Evolutionary conservation across 106 monocot species (phyloP).

Genomic region (Phalaenopsis equestris): DNA sequence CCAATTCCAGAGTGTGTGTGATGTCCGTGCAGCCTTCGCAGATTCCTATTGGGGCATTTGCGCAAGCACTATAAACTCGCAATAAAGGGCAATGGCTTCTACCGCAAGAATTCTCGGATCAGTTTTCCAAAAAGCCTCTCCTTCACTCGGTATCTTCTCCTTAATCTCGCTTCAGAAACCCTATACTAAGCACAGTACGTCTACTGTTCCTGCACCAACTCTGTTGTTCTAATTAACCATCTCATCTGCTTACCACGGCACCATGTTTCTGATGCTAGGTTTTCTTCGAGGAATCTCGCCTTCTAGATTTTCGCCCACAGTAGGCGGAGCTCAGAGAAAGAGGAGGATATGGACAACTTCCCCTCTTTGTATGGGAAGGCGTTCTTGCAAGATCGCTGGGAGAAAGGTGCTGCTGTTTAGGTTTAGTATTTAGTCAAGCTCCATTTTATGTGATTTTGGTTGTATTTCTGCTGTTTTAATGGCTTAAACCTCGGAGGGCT

Average conservation of each 20-base stretch:
- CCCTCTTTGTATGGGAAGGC: conserved; percentile 65
- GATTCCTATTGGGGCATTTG: neutral
- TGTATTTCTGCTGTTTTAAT: neutral
- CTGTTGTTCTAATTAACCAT: neutral
- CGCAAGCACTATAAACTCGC: neutral
- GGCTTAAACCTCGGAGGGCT: neutral
- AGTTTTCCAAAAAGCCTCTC: conserved; percentile 20
- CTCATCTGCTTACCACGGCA: neutral
- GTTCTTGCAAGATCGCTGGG: conserved; percentile 75
- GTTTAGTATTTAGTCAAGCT: neutral
- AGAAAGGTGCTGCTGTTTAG: conserved; percentile 41
- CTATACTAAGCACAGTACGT: conserved; percentile 14
- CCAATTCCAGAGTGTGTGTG: too few species aligned
- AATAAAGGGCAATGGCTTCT: conserved; percentile 24
- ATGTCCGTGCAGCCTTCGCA: too few species aligned
- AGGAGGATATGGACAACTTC: conserved; percentile 44
- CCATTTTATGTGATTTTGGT: neutral
- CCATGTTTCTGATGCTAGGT: conserved; percentile 9
- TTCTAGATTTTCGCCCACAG: neutral
- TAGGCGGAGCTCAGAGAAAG: conserved; percentile 8
- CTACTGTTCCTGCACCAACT: neutral
- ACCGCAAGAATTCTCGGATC: conserved; percentile 32
- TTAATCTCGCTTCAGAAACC: conserved; percentile 10
- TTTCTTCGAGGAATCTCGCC: conserved; percentile 10
- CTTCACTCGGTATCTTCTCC: conserved; percentile 10